Conservation (phyloP, 2,329 filamentous ascomycete genomes). For the Calcarisporium arbuscula region DNA sequence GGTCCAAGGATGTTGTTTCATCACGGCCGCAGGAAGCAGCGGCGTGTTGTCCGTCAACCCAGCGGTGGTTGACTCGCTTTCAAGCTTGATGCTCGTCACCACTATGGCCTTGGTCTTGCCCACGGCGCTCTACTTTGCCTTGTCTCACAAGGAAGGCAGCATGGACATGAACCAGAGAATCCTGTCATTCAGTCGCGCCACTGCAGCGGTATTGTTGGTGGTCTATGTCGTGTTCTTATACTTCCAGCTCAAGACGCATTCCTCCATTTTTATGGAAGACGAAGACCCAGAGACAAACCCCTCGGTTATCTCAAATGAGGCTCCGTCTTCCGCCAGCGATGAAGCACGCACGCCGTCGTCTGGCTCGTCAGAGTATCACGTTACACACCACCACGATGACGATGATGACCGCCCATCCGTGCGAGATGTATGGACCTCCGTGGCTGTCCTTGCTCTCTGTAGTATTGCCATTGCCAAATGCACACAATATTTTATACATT, state of each 20-base stretch:
- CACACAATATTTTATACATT: slow-evolving; percentile 10
- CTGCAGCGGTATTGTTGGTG: slow-evolving; percentile 8
- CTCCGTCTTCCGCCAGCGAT: background rate
- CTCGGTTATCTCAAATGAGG: too few relatives aligned
- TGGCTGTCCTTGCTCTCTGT: slow-evolving; percentile 1
- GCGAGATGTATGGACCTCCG: slow-evolving; percentile 3
- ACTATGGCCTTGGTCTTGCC: slow-evolving; percentile 12
- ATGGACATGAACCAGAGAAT: slow-evolving; percentile 7
- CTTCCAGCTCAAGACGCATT: slow-evolving; percentile 12
- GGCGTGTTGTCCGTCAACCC: slow-evolving; percentile 12
- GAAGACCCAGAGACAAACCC: slow-evolving; percentile 1
- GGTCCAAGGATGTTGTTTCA: slow-evolving; percentile 13
- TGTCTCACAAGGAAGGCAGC: slow-evolving; percentile 1
- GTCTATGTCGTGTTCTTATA: slow-evolving; percentile 11
- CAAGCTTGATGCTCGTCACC: slow-evolving; percentile 12
- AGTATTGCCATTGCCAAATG: slow-evolving; percentile 8
- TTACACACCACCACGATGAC: too few relatives aligned
- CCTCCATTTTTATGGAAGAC: slow-evolving; percentile 9
- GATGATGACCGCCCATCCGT: slow-evolving; percentile 6
- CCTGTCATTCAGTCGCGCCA: slow-evolving; percentile 11
- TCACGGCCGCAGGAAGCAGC: slow-evolving; percentile 10
- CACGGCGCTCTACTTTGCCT: slow-evolving; percentile 10
- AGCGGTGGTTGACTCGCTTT: slow-evolving; percentile 11
- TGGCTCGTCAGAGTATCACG: slow-evolving; percentile 3
- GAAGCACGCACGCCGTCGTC: slow-evolving; percentile 1